phyloP scores from a whole-genome alignment of 495 filamentous ascomycete genomes.

The Talaromyces nanjingensis region DNA sequence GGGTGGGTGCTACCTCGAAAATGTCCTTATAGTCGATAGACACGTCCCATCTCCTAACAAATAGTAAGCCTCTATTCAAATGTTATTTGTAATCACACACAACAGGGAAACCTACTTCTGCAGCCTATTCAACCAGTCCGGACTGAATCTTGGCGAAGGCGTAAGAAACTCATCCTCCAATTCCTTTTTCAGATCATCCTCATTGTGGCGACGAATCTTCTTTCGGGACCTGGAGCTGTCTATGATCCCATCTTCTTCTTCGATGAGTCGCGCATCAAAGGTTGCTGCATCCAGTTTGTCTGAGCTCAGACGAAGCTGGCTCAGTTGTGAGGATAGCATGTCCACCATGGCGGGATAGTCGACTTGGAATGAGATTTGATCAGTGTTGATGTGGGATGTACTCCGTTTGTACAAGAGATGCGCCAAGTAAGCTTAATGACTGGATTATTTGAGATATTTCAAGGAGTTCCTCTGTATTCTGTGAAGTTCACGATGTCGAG shows the following conservation, averaged over 20 bases:
- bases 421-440: not conserved
- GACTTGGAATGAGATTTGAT: not conserved
- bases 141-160: constrained; percentile 68
- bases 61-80: constrained; percentile 12
- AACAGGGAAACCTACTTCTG: constrained; percentile 53
- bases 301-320: constrained; percentile 21
- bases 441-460: not conserved
- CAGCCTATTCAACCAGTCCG: constrained; percentile 77
- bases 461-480: not conserved
- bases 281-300: constrained; percentile 18
- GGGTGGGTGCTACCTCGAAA: constrained; percentile 81
- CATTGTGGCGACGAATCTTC: constrained; percentile 41
- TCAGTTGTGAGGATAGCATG: constrained; percentile 22
- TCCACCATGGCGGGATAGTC: constrained; percentile 14
- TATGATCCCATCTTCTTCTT: constrained; percentile 28
- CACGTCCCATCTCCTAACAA: constrained; percentile 67
- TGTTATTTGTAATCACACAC: not conserved
- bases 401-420: not conserved
- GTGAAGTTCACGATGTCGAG: not conserved
- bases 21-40: constrained; percentile 69
- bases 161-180: constrained; percentile 73
- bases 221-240: constrained; percentile 44
- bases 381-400: not conserved
- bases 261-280: constrained; percentile 27
- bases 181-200: constrained; percentile 53